A percentile compares a stretch with the other conserved stretches of the same genome.
Conservation (phyloP, 768 basidiomycete species). For the Leucocoprinus birnbaumii region DNA sequence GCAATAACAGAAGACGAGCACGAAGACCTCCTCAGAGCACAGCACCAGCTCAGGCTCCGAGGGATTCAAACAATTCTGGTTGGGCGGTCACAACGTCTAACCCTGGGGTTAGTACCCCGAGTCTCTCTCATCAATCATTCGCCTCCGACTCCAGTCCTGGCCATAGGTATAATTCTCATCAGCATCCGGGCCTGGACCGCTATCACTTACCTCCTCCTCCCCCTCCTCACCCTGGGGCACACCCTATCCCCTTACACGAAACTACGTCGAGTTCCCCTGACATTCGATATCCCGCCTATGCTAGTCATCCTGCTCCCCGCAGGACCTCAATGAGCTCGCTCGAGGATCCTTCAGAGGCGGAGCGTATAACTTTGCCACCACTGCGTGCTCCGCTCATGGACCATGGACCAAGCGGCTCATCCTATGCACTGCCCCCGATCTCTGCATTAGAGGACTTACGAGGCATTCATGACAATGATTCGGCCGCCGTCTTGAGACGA, state of each 20-base stretch:
- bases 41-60: conserved; percentile 26
- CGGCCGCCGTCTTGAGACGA: conserved; percentile 63
- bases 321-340: conserved; percentile 22
- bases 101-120: conserved; percentile 20
- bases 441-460: conserved; percentile 65
- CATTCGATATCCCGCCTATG: conserved; percentile 25
- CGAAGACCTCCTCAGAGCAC: conserved; percentile 46
- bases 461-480: conserved; percentile 49
- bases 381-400: conserved; percentile 29
- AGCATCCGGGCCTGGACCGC: conserved; percentile 10
- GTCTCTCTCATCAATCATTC: conserved; percentile 15
- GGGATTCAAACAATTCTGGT: conserved; percentile 25
- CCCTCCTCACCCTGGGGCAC: no score
- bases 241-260: not conserved
- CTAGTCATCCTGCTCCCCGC: conserved; percentile 17
- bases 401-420: conserved; percentile 25
- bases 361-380: conserved; percentile 39
- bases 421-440: conserved; percentile 65
- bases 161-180: conserved; percentile 8
- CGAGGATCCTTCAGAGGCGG: conserved; percentile 27
- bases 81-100: conserved; percentile 50
- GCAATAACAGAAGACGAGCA: conserved; percentile 57
- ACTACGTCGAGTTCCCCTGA: not conserved
- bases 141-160: conserved; percentile 4
- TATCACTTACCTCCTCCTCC: conserved; percentile 8